Evolutionary conservation across 345 rosid genomes (phyloP), one percentile per base, ranked within the genome.

Genomic region (Passiflora organensis): DNA sequence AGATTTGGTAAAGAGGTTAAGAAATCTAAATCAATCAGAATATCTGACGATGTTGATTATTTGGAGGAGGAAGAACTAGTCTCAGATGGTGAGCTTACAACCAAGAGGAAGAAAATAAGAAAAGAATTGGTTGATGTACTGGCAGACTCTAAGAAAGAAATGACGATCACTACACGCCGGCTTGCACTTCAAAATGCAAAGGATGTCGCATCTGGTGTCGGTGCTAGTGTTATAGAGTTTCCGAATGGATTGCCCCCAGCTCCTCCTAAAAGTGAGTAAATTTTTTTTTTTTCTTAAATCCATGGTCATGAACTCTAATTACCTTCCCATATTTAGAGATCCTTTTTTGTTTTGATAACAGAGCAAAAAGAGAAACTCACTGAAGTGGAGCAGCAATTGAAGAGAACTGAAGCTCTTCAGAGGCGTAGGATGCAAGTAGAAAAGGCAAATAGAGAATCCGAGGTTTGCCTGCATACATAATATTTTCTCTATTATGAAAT

Each of bases 31-130:
- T 50, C 63, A 24, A 68, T 55, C 32, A 51, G 53, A 43, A 45
- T 32, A 20, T 69, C 41, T 22, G 73, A 57, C 20, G 73, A 69
- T 47, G 52, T 32, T 51, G 73, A 62, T 36, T 69, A 69, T 51
- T 13, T 78, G 20, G 81, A 78, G 62, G 82, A 70, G 44, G 68
- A 69, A 39, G 73, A 69, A 20, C 34, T 18, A 16, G 68, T 38
- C 0, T 69, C 73, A 19, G 68, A 69, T 57, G 68, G 55, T 21
- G 68, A 69, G 42, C 64, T 59, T 19, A 9, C 22, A 32, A n/a
- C 49, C 17, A 62, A 51, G 51, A 69, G 43, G 64, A 69, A 57
- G 64, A 62, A 41, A 38, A 5, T 49, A 46, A 57, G 60, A 51
- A 62, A 57, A 56, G 73, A 69, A 47, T 58, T 62, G 42, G 64